Evolutionary conservation across 306 rosid genomes (phyloP).

Genomic region (Cucurbita moschata): DNA sequence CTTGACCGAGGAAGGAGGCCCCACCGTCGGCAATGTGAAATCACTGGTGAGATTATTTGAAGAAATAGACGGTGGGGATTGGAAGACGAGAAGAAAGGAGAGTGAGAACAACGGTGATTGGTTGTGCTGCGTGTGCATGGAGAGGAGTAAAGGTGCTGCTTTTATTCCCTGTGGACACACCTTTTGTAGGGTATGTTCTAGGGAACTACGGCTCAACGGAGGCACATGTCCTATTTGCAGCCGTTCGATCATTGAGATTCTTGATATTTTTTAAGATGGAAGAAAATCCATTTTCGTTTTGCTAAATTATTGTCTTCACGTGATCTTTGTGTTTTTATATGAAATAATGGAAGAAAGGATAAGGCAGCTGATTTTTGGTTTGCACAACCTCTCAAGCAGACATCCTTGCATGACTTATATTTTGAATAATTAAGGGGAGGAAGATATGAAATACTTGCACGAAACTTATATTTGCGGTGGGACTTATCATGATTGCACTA

Average conservation of each 20-base stretch:
- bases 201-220: constrained; percentile 18
- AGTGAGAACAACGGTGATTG: constrained; percentile 7
- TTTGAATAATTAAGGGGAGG: too few relatives aligned
- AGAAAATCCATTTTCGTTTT: background rate
- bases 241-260: constrained; percentile 21
- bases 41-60: constrained; percentile 19
- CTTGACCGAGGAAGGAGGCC: constrained; percentile 2
- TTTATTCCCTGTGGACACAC: constrained; percentile 25
- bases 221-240: constrained; percentile 17
- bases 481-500: too few relatives aligned
- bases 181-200: constrained; percentile 21
- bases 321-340: background rate
- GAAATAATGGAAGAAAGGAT: background rate
- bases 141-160: constrained; percentile 20
- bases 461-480: too few relatives aligned
- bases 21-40: constrained; percentile 10
- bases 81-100: constrained; percentile 10
- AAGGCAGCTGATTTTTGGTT: background rate
- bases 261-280: constrained; percentile 10
- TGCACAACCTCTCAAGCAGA: background rate
- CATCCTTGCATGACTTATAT: background rate
- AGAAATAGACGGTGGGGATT: constrained; percentile 19
- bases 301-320: background rate
- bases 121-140: constrained; percentile 27
- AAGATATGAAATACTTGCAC: too few relatives aligned